Base-by-base conservation (phyloP, 2,329 filamentous ascomycete genomes). In the Fusarium sp. region DNA sequence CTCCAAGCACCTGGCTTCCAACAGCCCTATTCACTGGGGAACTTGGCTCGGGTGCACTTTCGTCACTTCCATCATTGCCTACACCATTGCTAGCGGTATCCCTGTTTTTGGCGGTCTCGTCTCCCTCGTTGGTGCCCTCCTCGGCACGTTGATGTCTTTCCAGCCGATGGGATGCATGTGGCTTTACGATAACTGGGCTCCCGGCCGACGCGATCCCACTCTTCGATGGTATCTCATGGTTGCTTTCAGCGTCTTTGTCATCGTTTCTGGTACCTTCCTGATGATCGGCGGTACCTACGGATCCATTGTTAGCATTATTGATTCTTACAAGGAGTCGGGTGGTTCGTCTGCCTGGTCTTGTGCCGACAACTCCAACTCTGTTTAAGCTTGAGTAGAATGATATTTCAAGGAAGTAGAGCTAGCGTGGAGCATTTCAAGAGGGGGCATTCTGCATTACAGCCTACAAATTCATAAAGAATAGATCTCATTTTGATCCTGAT, bases 211-310 rank as follows among this genome's bases (percentile, higher is more conserved):
- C 7, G 18, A 69, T 3, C 72, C 72, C 0, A 71, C 31, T 2
- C 24, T 52, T 6, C 58, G 58, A 39, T 75, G 69, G 66, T 75
- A 75, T 37, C 22, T 75, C 4, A 75, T 75, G 73, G 69, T 73
- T 18, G 66, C 60, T n/a, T 73, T 70, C 58, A 24, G 52, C 13
- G 10, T 54, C 4, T 75, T 75, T 2, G 73, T 75, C 16, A 70
- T 75, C 41, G 13, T 75, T 8, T 75, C 70, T 0, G 78, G 77
- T 11, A 77, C 71, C 0, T 87, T 86, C 71, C 67, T 86, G 5
- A 86, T 84, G 81, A 76, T 86, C 27, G 82, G 80, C 11, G 86
- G 85, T 4, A 86, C 85, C 0, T 87, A 86, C 58, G 85, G 85
- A 10, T 85, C 84, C 2, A 76, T 87, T 18, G 79, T 85, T 16